Evolutionary conservation across 2,329 filamentous ascomycete species (phyloP), one percentile per base, ranked within the genome.

Genomic region (Diaporthe australafricana): DNA sequence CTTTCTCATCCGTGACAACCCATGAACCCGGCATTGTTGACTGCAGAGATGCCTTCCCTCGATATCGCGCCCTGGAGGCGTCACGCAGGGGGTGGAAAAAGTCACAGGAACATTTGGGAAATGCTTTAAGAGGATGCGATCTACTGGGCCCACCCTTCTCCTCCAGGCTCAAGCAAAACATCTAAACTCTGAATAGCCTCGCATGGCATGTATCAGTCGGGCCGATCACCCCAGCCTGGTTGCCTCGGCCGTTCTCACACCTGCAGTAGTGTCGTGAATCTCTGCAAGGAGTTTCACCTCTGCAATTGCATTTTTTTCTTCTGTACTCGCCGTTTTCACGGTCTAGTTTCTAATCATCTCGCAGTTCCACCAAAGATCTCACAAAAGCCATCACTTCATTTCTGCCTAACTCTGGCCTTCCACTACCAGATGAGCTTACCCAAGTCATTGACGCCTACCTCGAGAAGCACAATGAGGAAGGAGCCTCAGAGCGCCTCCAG

Each of bases 391-490:
- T 92, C 78, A 83, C 83, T 68, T 79, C 81, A 77, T 88, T 85
- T 79, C 76, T 89, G 57, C 81, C 86, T n/a, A 77, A 80, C 2
- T 86, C 88, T 22, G 81, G 78, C 38, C 80, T 90, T 25, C 92
- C 93, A 11, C 87, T 95, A 1, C 91, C 93, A 57, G 87, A 92
- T 75, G 89, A 92, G 71, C 84, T 94, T 67, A 81, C 86, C 75
- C 83, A 87, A 50, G 84, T 89, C 67, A 90, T 95, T 74, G 86
- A 91, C 70, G 84, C 84, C 72, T 96, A 94, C 81, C 85, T 94
- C 63, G 88, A 91, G 56, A 91, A 90, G 77, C 90, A 94, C 79
- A 84, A 88, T 70, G 93, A 95, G 77, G 92, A 94, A 66, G 83
- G 86, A 70, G 87, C 90, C 50, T 87, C 90, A n/a, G 92, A 94